A percentile compares a stretch with the other conserved stretches of the same genome.
phyloP scores from a whole-genome alignment of 768 basidiomycete species.

The Clathrus columnatus region DNA sequence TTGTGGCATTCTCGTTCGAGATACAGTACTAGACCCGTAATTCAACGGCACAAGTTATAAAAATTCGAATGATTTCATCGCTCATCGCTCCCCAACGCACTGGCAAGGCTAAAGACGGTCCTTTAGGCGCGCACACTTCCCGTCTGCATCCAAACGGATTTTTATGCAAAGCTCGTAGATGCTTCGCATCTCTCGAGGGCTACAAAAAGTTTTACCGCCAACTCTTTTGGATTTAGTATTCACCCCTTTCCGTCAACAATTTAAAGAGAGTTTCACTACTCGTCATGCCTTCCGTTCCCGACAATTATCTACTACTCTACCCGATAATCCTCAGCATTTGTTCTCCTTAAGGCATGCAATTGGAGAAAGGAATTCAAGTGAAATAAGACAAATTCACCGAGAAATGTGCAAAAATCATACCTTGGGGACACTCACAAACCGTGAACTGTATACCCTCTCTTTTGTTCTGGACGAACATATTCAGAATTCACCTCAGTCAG shows the following conservation, averaged over 20 bases:
- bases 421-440: neutral
- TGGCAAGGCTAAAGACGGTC: too few relatives aligned
- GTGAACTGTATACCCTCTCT: neutral
- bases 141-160: too few relatives aligned
- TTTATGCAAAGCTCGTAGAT: too few relatives aligned
- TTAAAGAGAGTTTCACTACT: neutral
- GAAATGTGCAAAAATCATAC: neutral
- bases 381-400: neutral
- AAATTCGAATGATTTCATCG: too few relatives aligned
- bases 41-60: too few relatives aligned
- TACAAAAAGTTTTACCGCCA: neutral
- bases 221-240: neutral
- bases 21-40: too few relatives aligned
- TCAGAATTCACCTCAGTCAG: too few relatives aligned
- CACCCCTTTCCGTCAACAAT: neutral
- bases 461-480: neutral
- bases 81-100: too few relatives aligned
- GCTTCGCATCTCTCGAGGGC: neutral
- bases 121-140: too few relatives aligned
- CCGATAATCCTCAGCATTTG: neutral
- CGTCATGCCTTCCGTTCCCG: neutral
- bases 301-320: too few relatives aligned
- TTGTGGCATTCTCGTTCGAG: too few relatives aligned
- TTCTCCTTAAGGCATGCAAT: slow-evolving; percentile 1
- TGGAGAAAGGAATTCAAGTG: neutral